Conservation (phyloP, 2,329 filamentous ascomycete species). For the Eurotiales sp. region DNA sequence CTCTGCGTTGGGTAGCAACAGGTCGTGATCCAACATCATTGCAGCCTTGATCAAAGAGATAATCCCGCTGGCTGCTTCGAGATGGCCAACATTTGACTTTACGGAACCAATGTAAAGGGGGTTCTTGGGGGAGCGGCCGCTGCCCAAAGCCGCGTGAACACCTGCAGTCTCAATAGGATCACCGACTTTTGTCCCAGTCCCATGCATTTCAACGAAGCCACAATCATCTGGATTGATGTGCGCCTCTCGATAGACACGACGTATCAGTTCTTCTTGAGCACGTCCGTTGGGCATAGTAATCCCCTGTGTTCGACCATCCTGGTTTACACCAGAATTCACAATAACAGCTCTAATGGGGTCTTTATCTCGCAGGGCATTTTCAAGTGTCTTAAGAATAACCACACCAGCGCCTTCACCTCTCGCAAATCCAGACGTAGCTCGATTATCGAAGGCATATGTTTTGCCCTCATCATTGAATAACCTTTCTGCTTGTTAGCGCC, state of each 20-base stretch:
- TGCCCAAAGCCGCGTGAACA: constrained; percentile 10
- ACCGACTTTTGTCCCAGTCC: constrained; percentile 27
- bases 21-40: constrained; percentile 20
- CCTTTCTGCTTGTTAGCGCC: constrained; percentile 4
- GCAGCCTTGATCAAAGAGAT: constrained; percentile 19
- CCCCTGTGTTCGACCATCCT: constrained; percentile 46
- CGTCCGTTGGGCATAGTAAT: constrained; percentile 52
- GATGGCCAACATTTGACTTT: constrained; percentile 24
- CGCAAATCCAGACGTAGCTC: constrained; percentile 47
- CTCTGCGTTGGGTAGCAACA: constrained; percentile 24
- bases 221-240: constrained; percentile 9
- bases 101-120: constrained; percentile 21
- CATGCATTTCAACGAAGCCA: constrained; percentile 20
- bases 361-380: constrained; percentile 43
- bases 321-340: constrained; percentile 25
- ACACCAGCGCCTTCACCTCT: constrained; percentile 43
- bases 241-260: constrained; percentile 7
- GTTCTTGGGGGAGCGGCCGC: background rate
- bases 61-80: constrained; percentile 23
- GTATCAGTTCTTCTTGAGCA: constrained; percentile 34
- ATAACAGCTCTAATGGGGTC: constrained; percentile 36
- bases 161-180: constrained; percentile 43
- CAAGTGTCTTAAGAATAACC: constrained; percentile 44
- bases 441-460: constrained; percentile 35
- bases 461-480: constrained; percentile 22